Base-by-base conservation (phyloP, 768 basidiomycete species). In the Coprinopsis sp. region DNA sequence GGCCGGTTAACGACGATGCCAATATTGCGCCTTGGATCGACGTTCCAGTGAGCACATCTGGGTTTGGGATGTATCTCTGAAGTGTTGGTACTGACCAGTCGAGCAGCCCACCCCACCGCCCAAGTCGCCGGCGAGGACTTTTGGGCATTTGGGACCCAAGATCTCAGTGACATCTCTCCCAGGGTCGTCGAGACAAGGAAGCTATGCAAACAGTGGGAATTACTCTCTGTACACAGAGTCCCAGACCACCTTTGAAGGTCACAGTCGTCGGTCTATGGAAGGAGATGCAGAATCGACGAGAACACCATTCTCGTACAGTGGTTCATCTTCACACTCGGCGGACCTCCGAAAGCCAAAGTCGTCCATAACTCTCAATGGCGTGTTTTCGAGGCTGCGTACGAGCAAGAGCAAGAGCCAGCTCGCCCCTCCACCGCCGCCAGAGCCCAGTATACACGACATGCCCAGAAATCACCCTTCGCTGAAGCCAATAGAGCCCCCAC, bases 321-420 rank as follows among this genome's bases (percentile, higher is more conserved):
- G 58, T n/a, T 60, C 64, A 2, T 58, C 59, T 7, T 56, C 64
- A 4, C 51, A 61, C 46, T 62, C 63, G 4, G 59, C 53, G 10
- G 68, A 72, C 43, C 57, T 70, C 6, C 73, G 73, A 41, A 81
- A 71, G 60, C 59, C 67, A 27, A 82, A 77, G 61, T 67, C 73
- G 7, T 76, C 75, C 4, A 41, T 55, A 14, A 54, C 18, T 8
- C 38, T 47, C 16, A 28, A 23, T 21, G 33, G 36, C 13, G 59
- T 78, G 33, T 62, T 77, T 46, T 62, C 64, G 44, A 67, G 71
- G 53, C 52, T 74, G 58, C 64, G 71, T 58, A 59, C 68, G 64
- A 52, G 69, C 33, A 67, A 71, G 34, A 64, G 65, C 63, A 67
- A 63, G 64, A 58, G 60, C 16, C 61, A 68, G 14, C 49, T 72